These are phyloP conservation scores for Fusarium temperatum DNA, from an alignment of 2,329 filamentous ascomycete species.

Conservation along the genomic window DNA sequence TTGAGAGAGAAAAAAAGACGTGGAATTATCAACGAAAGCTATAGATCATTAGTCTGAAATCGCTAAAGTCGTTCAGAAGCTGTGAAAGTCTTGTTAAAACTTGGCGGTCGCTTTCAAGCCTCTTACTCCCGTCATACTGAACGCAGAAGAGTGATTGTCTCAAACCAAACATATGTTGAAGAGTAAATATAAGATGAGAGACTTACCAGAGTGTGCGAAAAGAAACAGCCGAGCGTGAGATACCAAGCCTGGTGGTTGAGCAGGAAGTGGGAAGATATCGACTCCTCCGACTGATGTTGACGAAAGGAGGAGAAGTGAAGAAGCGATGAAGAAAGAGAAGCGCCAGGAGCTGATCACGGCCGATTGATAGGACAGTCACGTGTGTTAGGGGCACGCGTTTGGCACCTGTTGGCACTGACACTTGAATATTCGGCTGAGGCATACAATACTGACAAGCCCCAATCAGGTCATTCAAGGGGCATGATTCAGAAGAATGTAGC, in stretches of 20 bases:
- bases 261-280: not conserved
- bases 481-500: too few species aligned
- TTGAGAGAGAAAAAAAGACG: too few species aligned
- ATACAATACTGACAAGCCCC: too few species aligned
- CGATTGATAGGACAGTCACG: too few species aligned
- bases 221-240: not conserved
- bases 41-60: too few species aligned
- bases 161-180: not conserved
- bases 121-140: not conserved
- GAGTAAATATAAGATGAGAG: not conserved
- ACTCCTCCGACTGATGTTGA: not conserved
- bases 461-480: too few species aligned
- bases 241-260: not conserved
- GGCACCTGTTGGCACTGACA: too few species aligned
- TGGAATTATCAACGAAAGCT: too few species aligned
- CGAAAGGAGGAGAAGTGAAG: not conserved
- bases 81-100: not conserved
- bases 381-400: too few species aligned
- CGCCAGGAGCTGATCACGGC: too few species aligned
- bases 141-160: accelerated
- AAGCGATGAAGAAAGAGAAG: not conserved
- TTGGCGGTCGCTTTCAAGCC: not conserved
- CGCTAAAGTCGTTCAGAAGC: too few species aligned
- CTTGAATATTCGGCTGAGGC: not conserved
- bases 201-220: not conserved